These are phyloP conservation scores for Phellopilus nigrolimitatus DNA, from an alignment of 1,284 basidiomycete genomes.

Conservation along the genomic window DNA sequence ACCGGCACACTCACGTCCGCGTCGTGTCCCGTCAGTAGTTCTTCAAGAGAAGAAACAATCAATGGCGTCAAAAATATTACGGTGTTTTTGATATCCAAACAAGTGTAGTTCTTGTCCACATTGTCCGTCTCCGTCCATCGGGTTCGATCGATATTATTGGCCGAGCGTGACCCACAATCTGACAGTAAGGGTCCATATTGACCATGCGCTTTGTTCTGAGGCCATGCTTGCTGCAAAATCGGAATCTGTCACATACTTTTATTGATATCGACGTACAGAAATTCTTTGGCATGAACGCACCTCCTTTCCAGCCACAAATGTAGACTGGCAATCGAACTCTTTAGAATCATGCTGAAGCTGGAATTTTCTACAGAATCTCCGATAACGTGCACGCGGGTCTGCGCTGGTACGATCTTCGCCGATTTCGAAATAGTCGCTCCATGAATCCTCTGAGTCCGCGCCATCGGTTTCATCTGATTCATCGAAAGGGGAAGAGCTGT, in stretches of 20 bases:
- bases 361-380: slow-evolving; percentile 6
- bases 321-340: background rate
- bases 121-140: background rate
- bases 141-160: background rate
- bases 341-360: background rate
- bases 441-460: slow-evolving; percentile 37
- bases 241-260: background rate
- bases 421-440: slow-evolving; percentile 48
- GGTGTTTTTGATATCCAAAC: background rate
- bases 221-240: background rate
- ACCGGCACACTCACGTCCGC: slow-evolving; percentile 2
- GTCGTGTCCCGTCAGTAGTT: background rate
- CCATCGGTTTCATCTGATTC: slow-evolving; percentile 71
- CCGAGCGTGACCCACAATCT: background rate
- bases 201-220: background rate
- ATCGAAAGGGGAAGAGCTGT: slow-evolving; percentile 59
- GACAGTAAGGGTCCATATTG: background rate
- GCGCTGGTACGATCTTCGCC: slow-evolving; percentile 20
- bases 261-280: background rate
- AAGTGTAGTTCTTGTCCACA: background rate
- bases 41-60: background rate
- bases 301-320: slow-evolving; percentile 1
- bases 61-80: slow-evolving; percentile 9
- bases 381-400: slow-evolving; percentile 3
- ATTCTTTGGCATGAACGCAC: background rate